Base-by-base conservation (phyloP, 2,329 filamentous ascomycete species). In the Bipolaris gigantea region DNA sequence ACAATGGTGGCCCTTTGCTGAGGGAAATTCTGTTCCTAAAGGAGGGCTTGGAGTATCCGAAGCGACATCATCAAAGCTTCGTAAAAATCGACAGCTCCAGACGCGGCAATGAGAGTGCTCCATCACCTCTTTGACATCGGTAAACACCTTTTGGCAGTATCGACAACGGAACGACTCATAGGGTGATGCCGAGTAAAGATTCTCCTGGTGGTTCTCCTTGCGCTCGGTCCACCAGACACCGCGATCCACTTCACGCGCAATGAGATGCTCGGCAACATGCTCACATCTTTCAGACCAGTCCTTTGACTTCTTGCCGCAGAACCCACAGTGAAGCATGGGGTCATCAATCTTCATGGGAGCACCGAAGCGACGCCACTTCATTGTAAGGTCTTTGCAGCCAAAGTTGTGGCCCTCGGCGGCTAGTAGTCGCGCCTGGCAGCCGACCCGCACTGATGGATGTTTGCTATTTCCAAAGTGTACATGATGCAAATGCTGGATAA, bases 291-390 rank as follows among this genome's bases (percentile, higher is more conserved):
- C 67, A 19, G 61, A 60, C 70, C 69, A 72, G 34, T 69, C 62
- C 48, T 61, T 67, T n/a, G 60, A 66, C 30, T 48, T 64, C 39
- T 69, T 70, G 1, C 69, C 69, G 49, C 71, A 73, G 42, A 73
- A 72, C 3, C 71, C 71, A 47, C 71, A 72, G 36, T 70, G 66
- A 9, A 73, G 60, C 70, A 73, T 72, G 11, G 71, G 70, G 41
- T 74, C 71, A 21, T 71, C 67, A 16, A 55, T 59, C 51, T 69
- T 69, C 65, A 72, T 72, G 3, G 69, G 70, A 8, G 70, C 67
- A 43, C 69, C 70, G 40, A 72, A 73, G 27, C 62, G 61, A 34
- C 70, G 62, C 71, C 71, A 73, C 40, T 65, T 71, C 55, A 73
- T 63, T 1, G 67, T 63, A 18, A 73, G 65, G 8, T 72, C 70